Base-by-base conservation (phyloP, 176 grass and related monocot species). In the Phoenix roebelenii region DNA sequence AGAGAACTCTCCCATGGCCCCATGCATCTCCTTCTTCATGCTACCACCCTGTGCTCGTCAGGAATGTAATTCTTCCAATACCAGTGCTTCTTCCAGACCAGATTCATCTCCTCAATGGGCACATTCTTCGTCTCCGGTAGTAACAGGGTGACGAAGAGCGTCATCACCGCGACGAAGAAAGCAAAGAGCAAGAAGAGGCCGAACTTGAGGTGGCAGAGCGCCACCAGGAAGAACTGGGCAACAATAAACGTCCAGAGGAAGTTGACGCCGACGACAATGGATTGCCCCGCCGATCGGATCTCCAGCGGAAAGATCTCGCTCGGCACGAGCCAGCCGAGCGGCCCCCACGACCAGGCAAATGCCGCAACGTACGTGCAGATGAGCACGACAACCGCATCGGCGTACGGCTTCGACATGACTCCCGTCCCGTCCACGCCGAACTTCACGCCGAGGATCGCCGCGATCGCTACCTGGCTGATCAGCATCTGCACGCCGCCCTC, bases 241-340 rank as follows among this genome's bases (percentile, higher is more conserved):
- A 64, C 14, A n/a, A 64, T 30, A 32, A 64, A 64, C 18, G 61
- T 64, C 12, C 32, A 64, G 19, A 64, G 22, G 18, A 64, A 50
- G 61, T 64, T 64, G 61, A 64, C 61, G 18, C 3, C n/a, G 9
- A 64, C 61, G 7, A 64, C 61, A 12, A 64, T 51, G 7, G 61
- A 22, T 35, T 64, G 61, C 44, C 61, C 61, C 0, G 61, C 61
- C 19, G 61, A 75, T 56, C 89, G 59, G 49, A 93, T 72, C 78
- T 93, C 84, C 52, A 93, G 54, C 23, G 84, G 74, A 63, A 98
- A 98, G 65, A 98, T 98, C 74, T 98, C 93, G 65, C 89, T 85
- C 3, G 89, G 84, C 1, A 94, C 84, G 0, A 94, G 30, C 84
- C 84, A 88, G 0, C 89, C 77, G 1, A 94, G 49, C 0, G 80